Conservation (phyloP, 257 asterid genomes). For the Primulina tabacum region DNA sequence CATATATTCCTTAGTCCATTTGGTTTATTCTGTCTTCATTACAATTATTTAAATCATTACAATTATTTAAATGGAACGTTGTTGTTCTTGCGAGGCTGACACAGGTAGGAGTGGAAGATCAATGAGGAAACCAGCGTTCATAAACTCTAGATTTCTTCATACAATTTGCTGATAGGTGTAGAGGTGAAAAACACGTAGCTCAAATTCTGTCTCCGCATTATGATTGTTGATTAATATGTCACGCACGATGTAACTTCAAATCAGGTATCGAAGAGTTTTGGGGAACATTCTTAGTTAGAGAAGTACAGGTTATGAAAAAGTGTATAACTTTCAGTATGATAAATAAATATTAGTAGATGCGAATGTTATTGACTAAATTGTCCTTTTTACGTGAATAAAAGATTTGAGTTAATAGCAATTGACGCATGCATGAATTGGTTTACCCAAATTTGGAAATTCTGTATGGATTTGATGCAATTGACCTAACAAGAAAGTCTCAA, state of each 20-base stretch:
- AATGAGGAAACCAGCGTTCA: constrained; percentile 25
- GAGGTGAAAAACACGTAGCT: background rate
- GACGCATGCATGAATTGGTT: background rate
- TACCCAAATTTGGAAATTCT: too few relatives aligned
- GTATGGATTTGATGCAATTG: too few relatives aligned
- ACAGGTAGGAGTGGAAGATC: constrained; percentile 31
- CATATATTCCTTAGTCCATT: background rate
- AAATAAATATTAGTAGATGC: too few relatives aligned
- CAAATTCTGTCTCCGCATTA: background rate
- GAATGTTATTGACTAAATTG: too few relatives aligned
- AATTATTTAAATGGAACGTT: constrained; percentile 15
- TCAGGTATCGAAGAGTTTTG: too few relatives aligned
- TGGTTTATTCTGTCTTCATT: constrained; percentile 4
- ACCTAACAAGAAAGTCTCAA: too few relatives aligned
- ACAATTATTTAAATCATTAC: constrained; percentile 13
- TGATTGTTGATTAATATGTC: background rate
- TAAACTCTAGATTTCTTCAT: background rate
- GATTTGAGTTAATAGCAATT: too few relatives aligned
- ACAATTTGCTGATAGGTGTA: background rate
- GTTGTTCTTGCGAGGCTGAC: constrained; percentile 20
- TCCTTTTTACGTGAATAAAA: background rate
- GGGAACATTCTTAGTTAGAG: background rate
- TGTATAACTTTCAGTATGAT: too few relatives aligned
- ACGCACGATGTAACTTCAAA: background rate
- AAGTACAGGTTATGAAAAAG: background rate